Percentiles rank a stretch among this genome's conserved stretches.
phyloP scores from a whole-genome alignment of 108 stramenopile genomes.

The Hondaea fermentalgiana region DNA sequence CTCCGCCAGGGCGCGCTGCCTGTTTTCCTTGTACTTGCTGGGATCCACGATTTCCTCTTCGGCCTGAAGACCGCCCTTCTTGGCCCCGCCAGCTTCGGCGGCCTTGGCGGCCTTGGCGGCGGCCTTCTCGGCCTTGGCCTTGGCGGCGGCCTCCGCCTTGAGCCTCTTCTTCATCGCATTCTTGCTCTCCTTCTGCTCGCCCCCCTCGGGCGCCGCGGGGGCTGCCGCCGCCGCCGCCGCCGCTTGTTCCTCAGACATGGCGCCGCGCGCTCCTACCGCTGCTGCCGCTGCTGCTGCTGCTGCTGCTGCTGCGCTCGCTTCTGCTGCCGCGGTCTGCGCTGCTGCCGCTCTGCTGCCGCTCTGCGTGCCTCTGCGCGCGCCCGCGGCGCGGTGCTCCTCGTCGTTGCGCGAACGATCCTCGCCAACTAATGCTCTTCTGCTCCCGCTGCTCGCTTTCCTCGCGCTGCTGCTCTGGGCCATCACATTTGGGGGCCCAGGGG shows the following conservation, averaged over 20 bases:
- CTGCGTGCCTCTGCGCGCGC: no score
- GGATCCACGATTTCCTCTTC: slow-evolving; percentile 64
- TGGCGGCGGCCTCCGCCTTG: neutral
- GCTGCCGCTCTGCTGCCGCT: no score
- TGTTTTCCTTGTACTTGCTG: slow-evolving; percentile 84
- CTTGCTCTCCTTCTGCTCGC: slow-evolving; percentile 11
- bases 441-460: no score
- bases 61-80: neutral
- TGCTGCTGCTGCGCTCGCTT: no score
- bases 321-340: no score
- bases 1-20: slow-evolving; percentile 61
- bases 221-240: neutral
- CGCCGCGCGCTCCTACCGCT: no score
- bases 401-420: no score
- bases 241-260: neutral
- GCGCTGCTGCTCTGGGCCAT: no score
- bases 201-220: neutral
- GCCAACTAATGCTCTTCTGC: no score
- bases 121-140: slow-evolving; percentile 10
- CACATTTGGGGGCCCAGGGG: no score
- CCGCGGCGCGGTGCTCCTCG: no score
- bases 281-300: no score
- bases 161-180: neutral
- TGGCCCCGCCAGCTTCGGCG: neutral
- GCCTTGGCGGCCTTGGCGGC: slow-evolving; percentile 15